Base-by-base conservation (phyloP, 129 eudicot species). In the Pseudognaphalium luteoalbum region DNA sequence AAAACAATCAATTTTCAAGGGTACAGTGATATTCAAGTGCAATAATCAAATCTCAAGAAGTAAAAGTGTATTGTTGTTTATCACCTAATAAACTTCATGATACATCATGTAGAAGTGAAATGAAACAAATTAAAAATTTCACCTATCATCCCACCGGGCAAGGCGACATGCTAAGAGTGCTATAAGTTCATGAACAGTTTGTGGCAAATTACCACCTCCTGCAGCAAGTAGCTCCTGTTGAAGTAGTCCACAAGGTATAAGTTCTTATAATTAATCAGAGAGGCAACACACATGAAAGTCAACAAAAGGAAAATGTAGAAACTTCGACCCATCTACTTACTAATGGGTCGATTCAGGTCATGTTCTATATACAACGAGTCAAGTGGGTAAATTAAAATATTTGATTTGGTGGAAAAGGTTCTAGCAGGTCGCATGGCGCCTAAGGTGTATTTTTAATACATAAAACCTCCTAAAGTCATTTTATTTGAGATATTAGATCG, bases 81-180 rank as follows among this genome's bases (percentile, higher is more conserved):
- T 17, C 16, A 47, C 28, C 44, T 70, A 44, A 44, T 29, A 70
- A 50, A 28, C n/a, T 51, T 15, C 16, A 70, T 16, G 51, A 70
- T 59, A 33, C 33, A 72, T 20, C 47, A 34, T 62, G 42, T 19
- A 50, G 62, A 63, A 22, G 32, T 39, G 60, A 66, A 66, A 59
- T 14, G 58, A 15, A 60, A 68, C 37, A 35, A 82, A 76, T 21
- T 34, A 52, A 29, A 33, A 41, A 5, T 33, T 32, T 57, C 76
- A 89, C 96, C 92, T 89, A 68, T 89, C 92, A 47, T 89, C 92
- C 92, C 96, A 89, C 20, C 88, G 85, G 51, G 96, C 96, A 83
- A 89, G 96, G 61, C 87, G 92, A 57, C 87, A 75, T 60, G 92
- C 88, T 58, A 89, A 78, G 74, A 85, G 92, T 19, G 92, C 96